Conservation (phyloP, 805 yeast genomes). For the Saturnispora sanitii region DNA sequence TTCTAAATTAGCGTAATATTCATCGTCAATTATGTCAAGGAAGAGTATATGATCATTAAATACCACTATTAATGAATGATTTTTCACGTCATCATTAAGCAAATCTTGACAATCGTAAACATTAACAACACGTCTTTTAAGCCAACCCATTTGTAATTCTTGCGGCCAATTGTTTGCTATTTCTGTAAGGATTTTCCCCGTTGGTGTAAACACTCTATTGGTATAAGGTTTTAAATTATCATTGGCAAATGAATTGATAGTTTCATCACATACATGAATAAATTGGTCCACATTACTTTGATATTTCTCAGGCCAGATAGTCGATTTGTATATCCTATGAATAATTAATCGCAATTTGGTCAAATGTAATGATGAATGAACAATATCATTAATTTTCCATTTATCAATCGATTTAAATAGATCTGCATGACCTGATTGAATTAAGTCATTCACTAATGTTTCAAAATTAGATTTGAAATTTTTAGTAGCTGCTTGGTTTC, state of each 20-base stretch:
- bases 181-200: constrained; percentile 81
- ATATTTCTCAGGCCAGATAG: constrained; percentile 32
- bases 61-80: constrained; percentile 52
- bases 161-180: constrained; percentile 82
- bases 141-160: constrained; percentile 82
- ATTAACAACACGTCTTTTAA: constrained; percentile 75
- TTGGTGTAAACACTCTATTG: constrained; percentile 74
- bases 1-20: constrained; percentile 20
- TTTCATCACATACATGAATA: constrained; percentile 45
- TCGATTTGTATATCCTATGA: constrained; percentile 45
- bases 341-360: constrained; percentile 61
- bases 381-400: constrained; percentile 47
- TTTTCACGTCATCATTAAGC: constrained; percentile 21
- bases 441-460: constrained; percentile 32
- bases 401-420: constrained; percentile 31
- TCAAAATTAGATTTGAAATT: constrained; percentile 42
- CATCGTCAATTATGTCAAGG: constrained; percentile 38
- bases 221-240: constrained; percentile 41
- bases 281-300: constrained; percentile 28
- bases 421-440: constrained; percentile 21
- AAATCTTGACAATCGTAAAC: constrained; percentile 37
- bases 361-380: constrained; percentile 63
- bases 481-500: constrained; percentile 88
- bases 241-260: constrained; percentile 76
- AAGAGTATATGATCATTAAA: constrained; percentile 76